Evolutionary conservation across 495 filamentous ascomycete species (phyloP), one percentile per base, ranked within the genome.

Genomic region (Lepraria neglecta): DNA sequence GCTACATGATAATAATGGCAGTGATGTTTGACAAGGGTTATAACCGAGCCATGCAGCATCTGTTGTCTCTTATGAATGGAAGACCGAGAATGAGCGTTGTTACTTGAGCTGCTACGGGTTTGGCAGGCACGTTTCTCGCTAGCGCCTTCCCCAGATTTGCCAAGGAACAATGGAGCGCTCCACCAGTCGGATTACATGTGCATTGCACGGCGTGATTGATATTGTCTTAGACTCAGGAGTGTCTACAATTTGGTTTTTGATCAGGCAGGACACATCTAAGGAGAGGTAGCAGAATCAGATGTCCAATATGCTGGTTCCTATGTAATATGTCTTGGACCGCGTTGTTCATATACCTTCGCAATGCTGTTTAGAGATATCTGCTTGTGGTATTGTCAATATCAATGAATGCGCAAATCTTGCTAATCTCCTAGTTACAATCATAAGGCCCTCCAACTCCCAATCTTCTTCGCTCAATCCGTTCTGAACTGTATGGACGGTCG

Each of bases 101-200:
- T 42, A 11, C 5, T 4, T 19, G n/a, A n/a, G n/a, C n/a, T n/a
- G n/a, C n/a, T n/a, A 24, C 24, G 24, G 24, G 24, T 24, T 24
- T 24, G 24, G 24, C 24, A 24, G 24, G 24, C 24, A 24, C 24
- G 19, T 31, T 46, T 27, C 43, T 30, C 27, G 27, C 42, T 61
- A 35, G 48, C 59, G 59, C 59, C 59, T 53, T 61, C 59, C 58
- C 59, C 59, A 54, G 59, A 51, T 50, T 30, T 42, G 33, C n/a
- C 14, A 33, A 43, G 12, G 12, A 21, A 50, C 30, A 27, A 38
- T 24, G 19, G 46, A 31, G 6, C 15, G 12, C 44, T 54, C 30
- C 17, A 38, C 35, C 35, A 38, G 12, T 38, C 35, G 35, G 12
- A 38, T 10, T 38, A 24, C 24, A 24, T 24, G 24, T 24, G 35